Evolutionary conservation across 202 grass and related monocot genomes (phyloP).

Genomic region (Panicum hallii): DNA sequence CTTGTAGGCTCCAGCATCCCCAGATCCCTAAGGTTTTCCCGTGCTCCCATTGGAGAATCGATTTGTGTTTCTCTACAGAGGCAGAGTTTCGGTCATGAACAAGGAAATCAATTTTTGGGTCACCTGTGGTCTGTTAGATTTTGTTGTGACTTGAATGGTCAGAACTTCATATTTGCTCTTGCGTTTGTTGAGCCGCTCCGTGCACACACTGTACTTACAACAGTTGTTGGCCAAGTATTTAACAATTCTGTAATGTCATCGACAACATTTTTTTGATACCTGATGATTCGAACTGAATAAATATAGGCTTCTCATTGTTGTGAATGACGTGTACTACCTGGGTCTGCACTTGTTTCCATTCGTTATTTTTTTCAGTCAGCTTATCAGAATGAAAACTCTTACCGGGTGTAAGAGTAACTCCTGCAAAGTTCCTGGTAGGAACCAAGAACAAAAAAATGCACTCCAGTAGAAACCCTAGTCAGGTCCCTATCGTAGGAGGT

Average conservation of each 20-base stretch:
- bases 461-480: too few relatives aligned
- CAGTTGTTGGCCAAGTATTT: neutral
- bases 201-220: neutral
- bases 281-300: slow-evolving; percentile 8
- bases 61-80: slow-evolving; percentile 15
- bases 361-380: neutral
- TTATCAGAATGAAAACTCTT: neutral
- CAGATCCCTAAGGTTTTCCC: slow-evolving; percentile 7
- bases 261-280: neutral
- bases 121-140: slow-evolving; percentile 17
- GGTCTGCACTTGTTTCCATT: neutral
- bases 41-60: slow-evolving; percentile 14
- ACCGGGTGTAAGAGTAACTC: neutral
- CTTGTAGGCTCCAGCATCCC: slow-evolving; percentile 61
- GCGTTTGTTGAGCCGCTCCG: neutral
- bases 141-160: slow-evolving; percentile 34
- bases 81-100: neutral
- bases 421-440: too few relatives aligned
- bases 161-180: slow-evolving; percentile 30
- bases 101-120: slow-evolving; percentile 36
- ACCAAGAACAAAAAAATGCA: too few relatives aligned
- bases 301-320: neutral
- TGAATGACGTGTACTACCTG: neutral
- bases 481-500: too few relatives aligned
- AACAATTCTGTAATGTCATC: neutral